phyloP scores from a whole-genome alignment of 805 yeast species.

The Candida jianshihensis region DNA sequence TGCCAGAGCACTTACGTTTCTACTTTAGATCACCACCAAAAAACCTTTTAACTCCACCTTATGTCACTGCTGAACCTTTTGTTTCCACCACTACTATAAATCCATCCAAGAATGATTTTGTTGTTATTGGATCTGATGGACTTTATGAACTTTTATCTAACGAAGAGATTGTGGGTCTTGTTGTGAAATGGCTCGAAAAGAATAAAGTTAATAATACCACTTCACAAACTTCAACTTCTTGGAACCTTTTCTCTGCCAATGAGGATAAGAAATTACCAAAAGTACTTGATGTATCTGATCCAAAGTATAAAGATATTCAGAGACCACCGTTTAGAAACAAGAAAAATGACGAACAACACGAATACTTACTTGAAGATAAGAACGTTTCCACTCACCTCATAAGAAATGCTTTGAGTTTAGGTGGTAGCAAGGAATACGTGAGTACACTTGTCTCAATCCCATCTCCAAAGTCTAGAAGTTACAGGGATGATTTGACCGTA shows the following conservation, averaged over 20 bases:
- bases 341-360: slow-evolving; percentile 24
- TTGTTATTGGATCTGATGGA: slow-evolving; percentile 93
- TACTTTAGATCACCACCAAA: slow-evolving; percentile 77
- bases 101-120: slow-evolving; percentile 69
- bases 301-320: slow-evolving; percentile 44
- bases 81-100: slow-evolving; percentile 72
- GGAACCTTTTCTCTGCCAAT: slow-evolving; percentile 16
- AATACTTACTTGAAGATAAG: slow-evolving; percentile 66
- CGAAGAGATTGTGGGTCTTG: slow-evolving; percentile 88
- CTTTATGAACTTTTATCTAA: slow-evolving; percentile 85
- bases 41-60: slow-evolving; percentile 82
- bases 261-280: slow-evolving; percentile 47
- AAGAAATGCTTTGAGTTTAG: slow-evolving; percentile 87
- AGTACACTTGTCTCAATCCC: slow-evolving; percentile 87
- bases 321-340: slow-evolving; percentile 71
- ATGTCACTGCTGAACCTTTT: slow-evolving; percentile 95
- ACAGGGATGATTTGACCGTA: slow-evolving; percentile 93
- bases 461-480: slow-evolving; percentile 81
- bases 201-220: slow-evolving; percentile 38
- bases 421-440: slow-evolving; percentile 81
- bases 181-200: slow-evolving; percentile 86
- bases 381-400: slow-evolving; percentile 91
- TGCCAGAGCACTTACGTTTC: slow-evolving; percentile 73
- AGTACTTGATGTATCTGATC: slow-evolving; percentile 56
- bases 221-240: slow-evolving; percentile 9